Conservation (phyloP, 768 basidiomycete species). For the Xanthoconium stramineum region DNA sequence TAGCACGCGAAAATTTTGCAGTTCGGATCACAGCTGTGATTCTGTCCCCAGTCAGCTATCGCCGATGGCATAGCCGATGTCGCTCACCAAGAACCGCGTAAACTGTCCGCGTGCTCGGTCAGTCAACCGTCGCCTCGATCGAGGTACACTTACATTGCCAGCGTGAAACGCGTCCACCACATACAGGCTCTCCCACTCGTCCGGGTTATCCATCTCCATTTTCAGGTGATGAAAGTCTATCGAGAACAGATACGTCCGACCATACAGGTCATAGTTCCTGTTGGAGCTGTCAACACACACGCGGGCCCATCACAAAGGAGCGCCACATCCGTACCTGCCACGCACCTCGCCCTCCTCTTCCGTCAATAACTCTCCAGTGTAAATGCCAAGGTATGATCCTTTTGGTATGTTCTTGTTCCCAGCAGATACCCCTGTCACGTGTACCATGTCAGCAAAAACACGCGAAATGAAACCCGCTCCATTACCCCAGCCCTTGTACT, state of each 20-base stretch:
- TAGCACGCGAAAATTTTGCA: slow-evolving; percentile 68
- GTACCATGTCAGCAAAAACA: not conserved
- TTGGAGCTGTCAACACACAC: not conserved
- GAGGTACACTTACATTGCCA: slow-evolving; percentile 61
- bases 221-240: slow-evolving; percentile 73
- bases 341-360: slow-evolving; percentile 65
- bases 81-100: slow-evolving; percentile 80
- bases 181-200: slow-evolving; percentile 38
- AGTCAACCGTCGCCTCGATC: slow-evolving; percentile 1
- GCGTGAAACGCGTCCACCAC: slow-evolving; percentile 86
- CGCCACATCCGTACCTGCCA: slow-evolving; percentile 50
- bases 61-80: not conserved
- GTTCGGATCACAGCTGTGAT: slow-evolving; percentile 91
- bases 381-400: slow-evolving; percentile 78
- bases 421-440: slow-evolving; percentile 62
- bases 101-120: slow-evolving; percentile 50
- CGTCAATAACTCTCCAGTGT: slow-evolving; percentile 78
- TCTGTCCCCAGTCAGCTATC: slow-evolving; percentile 42
- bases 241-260: slow-evolving; percentile 79
- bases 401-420: slow-evolving; percentile 58
- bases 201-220: slow-evolving; percentile 23
- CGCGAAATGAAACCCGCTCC: slow-evolving; percentile 13
- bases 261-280: slow-evolving; percentile 73
- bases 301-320: too few species aligned
- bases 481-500: slow-evolving; percentile 81